Base-by-base conservation (phyloP, 495 filamentous ascomycete genomes). In the Penicillium ochrochloron region DNA sequence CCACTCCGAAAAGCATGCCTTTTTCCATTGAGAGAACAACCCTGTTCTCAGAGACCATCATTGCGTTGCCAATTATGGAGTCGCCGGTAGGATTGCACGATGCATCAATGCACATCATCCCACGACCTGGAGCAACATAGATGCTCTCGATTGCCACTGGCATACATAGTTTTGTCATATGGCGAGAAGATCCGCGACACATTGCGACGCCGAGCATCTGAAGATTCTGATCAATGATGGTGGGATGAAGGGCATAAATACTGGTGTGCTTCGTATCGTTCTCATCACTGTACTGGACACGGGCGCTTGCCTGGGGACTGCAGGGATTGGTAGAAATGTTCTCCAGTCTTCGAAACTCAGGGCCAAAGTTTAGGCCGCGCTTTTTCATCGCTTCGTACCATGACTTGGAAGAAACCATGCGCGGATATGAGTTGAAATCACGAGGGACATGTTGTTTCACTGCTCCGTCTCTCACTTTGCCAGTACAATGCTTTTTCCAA, bases 141-240 rank as follows among this genome's bases (percentile, higher is more conserved):
- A 64, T 29, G 27, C 34, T 10, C 14, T 33, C 57, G 17, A 65
- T 65, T 11, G 37, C 25, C n/a, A 25, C 21, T 12, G 63, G 63
- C 9, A 65, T 41, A 29, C 11, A 39, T 10, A 60, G 27, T 14
- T 57, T 25, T 19, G 42, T 29, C 17, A 55, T 37, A 21, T 42
- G 27, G 7, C 57, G 57, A 12, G 63, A 19, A 0, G 39, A 14
- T 39, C 63, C 63, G 23, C 54, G 41, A 12, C 9, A 9, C 17
- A 50, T 12, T 37, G 63, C 63, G 6, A 60, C 57, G 9, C 50
- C 34, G 2, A 65, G 21, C 9, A 65, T 52, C 25, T 65, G 63
- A 29, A 65, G 29, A 10, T 25, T 35, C 39, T 65, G 57, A 41
- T 65, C 63, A 23, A 65, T 65, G 0, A 41, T 19, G 9, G 41